These are phyloP conservation scores for Tuber melanosporum DNA, from an alignment of 495 filamentous ascomycete species.

Conservation along the genomic window DNA sequence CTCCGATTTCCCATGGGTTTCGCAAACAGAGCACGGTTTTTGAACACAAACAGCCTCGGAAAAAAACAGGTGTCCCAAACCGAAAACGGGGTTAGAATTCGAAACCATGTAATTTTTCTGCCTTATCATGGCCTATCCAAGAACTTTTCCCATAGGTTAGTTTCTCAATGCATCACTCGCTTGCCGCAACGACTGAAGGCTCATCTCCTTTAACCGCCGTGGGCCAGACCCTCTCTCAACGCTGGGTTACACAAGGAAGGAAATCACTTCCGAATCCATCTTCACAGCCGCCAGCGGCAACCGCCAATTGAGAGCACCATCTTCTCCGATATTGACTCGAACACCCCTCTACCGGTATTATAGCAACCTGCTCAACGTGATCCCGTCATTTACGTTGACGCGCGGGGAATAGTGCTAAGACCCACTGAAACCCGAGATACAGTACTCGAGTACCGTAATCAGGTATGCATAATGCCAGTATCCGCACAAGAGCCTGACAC, in stretches of 20 bases:
- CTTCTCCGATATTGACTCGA: not conserved
- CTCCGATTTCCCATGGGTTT: not conserved
- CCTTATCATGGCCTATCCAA: not conserved
- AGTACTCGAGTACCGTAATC: too few species aligned
- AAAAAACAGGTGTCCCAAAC: not conserved
- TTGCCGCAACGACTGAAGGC: not conserved
- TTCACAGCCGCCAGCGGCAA: not conserved
- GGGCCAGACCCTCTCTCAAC: not conserved
- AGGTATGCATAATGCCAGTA: not conserved
- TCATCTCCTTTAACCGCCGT: too few species aligned
- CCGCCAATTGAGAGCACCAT: not conserved
- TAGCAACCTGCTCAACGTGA: not conserved
- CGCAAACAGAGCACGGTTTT: not conserved
- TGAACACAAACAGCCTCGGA: not conserved
- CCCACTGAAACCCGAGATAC: not conserved
- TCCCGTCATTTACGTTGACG: not conserved
- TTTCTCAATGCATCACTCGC: not conserved
- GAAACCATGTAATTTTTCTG: not conserved
- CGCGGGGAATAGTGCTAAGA: not conserved
- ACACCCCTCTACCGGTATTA: not conserved
- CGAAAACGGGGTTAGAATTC: not conserved
- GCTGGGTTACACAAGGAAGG: not conserved
- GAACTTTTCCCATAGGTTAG: not conserved
- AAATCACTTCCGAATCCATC: not conserved
- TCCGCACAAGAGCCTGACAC: not conserved